Conservation (phyloP, 257 asterid species). For the Jacaranda mimosifolia region DNA sequence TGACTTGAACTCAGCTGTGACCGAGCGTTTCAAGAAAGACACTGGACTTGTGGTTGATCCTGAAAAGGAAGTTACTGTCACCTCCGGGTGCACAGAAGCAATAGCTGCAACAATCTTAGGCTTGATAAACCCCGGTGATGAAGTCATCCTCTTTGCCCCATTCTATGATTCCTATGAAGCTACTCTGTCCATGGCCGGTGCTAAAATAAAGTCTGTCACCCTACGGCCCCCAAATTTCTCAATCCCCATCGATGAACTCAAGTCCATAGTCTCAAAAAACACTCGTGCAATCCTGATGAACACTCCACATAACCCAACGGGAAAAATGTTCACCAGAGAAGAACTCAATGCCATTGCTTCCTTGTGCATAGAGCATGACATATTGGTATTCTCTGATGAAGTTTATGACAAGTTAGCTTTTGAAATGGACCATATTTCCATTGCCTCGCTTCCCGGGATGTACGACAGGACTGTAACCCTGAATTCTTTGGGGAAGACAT, state of each 20-base stretch:
- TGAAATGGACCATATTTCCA: conserved; percentile 90
- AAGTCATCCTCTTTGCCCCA: conserved; percentile 91
- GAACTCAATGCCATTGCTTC: conserved; percentile 75
- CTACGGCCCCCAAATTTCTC: conserved; percentile 84
- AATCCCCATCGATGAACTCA: conserved; percentile 83
- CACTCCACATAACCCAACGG: conserved; percentile 97
- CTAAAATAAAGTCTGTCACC: conserved; percentile 72
- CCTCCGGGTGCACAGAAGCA: conserved; percentile 99
- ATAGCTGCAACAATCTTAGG: conserved; percentile 96
- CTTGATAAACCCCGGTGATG: conserved; percentile 92
- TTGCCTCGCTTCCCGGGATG: conserved; percentile 94
- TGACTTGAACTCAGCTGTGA: conserved; percentile 82
- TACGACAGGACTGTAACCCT: conserved; percentile 82
- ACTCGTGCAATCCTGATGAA: conserved; percentile 90
- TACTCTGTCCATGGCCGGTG: conserved; percentile 96
- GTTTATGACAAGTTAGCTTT: conserved; percentile 93
- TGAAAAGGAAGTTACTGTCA: conserved; percentile 87
- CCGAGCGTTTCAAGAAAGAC: conserved; percentile 87
- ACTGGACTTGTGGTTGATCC: conserved; percentile 77
- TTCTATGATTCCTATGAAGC: conserved; percentile 97
- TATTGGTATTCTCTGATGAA: conserved; percentile 81
- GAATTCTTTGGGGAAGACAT: conserved; percentile 95
- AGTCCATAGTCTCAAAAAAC: conserved; percentile 64
- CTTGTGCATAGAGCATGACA: conserved; percentile 79
- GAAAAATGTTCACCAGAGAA: conserved; percentile 86